Evolutionary conservation across 352 stramenopile genomes (phyloP), one percentile per base, ranked within the genome.

Genomic region (Globisporangium paddicum): DNA sequence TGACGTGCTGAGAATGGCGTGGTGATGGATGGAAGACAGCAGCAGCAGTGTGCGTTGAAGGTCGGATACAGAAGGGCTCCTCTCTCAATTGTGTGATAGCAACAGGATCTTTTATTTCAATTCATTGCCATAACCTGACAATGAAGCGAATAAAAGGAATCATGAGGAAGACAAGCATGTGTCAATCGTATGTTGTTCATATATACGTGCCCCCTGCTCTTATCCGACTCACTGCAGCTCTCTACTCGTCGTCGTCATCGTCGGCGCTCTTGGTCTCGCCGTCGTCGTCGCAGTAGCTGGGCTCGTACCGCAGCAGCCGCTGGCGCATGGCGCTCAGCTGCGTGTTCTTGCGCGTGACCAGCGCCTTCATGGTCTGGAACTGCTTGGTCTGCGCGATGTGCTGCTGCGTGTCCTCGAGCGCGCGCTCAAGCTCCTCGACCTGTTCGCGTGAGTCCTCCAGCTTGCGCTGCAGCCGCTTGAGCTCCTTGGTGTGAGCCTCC

Each of bases 351-450:
- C 80, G 68, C 11, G 68, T 74, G 25, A 96, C 79, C 71, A 92
- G 87, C 30, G 72, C 71, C 68, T 93, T 93, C 79, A 96, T 85
- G 48, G 76, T 57, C 62, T 90, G 79, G 69, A 96, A 96, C 73
- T 94, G 85, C 62, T 82, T 77, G 50, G 81, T 90, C 67, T 92
- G 74, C 11, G 82, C 71, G 21, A 93, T 68, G 63, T 93, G 82
- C 66, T 87, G 71, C 48, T 80, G 66, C 32, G 62, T 66, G 38
- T 91, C 80, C 45, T 89, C 78, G 18, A 88, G 61, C 49, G 77
- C 71, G 32, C 53, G 68, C 54, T 86, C 73, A 14, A 92, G 75
- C 30, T 87, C 71, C 32, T 83, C 73, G 35, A 85, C 68, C 25
- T 64, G 74, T 14, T 87, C 71, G 18, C 66, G 72, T 7, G 82